Evolutionary conservation across 179 eudicot genomes (phyloP).

Genomic region (Nepenthes alata): DNA sequence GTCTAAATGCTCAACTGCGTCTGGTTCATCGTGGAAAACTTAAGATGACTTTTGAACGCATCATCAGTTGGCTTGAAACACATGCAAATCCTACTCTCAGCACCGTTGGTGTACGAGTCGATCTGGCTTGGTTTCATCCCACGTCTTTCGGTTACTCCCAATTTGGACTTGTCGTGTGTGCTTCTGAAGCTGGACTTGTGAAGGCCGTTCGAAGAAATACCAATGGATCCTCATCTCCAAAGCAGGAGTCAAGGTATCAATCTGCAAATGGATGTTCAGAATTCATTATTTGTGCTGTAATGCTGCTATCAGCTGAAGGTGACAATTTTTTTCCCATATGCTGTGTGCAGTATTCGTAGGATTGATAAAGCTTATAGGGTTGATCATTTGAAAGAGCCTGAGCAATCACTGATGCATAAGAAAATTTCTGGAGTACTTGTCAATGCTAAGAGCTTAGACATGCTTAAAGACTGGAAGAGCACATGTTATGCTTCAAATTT

Average conservation of each 20-base stretch:
- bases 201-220: slow-evolving; percentile 9
- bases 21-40: slow-evolving; percentile 64
- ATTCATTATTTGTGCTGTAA: background rate
- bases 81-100: slow-evolving; percentile 58
- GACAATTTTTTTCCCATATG: slow-evolving; percentile 1
- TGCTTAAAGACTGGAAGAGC: slow-evolving; percentile 34
- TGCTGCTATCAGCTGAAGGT: background rate
- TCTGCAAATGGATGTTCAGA: background rate
- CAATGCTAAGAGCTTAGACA: slow-evolving; percentile 35
- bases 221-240: slow-evolving; percentile 10
- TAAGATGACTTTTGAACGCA: slow-evolving; percentile 38
- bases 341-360: slow-evolving; percentile 9
- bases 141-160: slow-evolving; percentile 66
- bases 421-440: slow-evolving; percentile 40
- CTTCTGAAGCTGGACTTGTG: slow-evolving; percentile 27
- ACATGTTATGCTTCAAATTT: slow-evolving; percentile 35
- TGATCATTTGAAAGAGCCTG: slow-evolving; percentile 24
- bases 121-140: slow-evolving; percentile 71
- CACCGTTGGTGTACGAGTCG: slow-evolving; percentile 50
- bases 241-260: slow-evolving; percentile 20
- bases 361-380: slow-evolving; percentile 28
- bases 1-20: slow-evolving; percentile 90
- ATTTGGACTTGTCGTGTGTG: slow-evolving; percentile 59
- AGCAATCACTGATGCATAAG: slow-evolving; percentile 27
- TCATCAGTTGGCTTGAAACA: slow-evolving; percentile 71